Conservation (phyloP, 225 moss, liverwort and hornwort species). For the Sphagnum tenellum region DNA sequence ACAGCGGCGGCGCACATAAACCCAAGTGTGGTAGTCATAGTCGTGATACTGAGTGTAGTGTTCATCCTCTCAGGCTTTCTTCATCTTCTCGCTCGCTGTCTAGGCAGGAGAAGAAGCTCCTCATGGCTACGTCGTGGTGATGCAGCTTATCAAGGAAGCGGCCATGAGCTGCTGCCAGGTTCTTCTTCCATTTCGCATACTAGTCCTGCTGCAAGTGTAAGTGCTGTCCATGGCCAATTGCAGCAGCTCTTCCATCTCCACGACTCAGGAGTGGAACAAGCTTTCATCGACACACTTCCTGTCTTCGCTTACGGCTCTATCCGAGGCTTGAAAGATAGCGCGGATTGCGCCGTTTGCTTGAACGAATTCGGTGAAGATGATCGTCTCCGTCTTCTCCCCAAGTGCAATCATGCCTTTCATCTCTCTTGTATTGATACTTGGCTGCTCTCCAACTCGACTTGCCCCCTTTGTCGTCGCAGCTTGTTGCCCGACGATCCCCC, state of each 20-base stretch:
- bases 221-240: constrained; percentile 40
- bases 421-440: constrained; percentile 47
- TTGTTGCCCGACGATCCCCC: constrained; percentile 15
- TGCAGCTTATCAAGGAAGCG: constrained; percentile 22
- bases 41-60: constrained; percentile 43
- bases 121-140: background rate
- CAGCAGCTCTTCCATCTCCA: constrained; percentile 43
- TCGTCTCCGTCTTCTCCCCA: constrained; percentile 34
- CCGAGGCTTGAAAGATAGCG: constrained; percentile 39
- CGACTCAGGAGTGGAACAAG: constrained; percentile 40
- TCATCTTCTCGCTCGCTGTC: constrained; percentile 34
- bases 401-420: constrained; percentile 50
- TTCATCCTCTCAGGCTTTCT: constrained; percentile 40
- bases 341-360: constrained; percentile 42
- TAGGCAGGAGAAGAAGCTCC: constrained; percentile 24
- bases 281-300: constrained; percentile 41
- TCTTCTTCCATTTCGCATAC: no score
- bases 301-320: constrained; percentile 43
- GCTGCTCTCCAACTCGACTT: constrained; percentile 49
- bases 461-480: constrained; percentile 37
- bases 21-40: constrained; percentile 43
- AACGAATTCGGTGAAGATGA: constrained; percentile 46
- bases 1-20: constrained; percentile 7
- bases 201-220: constrained; percentile 4
- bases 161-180: constrained; percentile 1